Evolutionary conservation across 352 stramenopile species (phyloP), one percentile per base, ranked within the genome.

Genomic region (Phytophthora tentaculata): DNA sequence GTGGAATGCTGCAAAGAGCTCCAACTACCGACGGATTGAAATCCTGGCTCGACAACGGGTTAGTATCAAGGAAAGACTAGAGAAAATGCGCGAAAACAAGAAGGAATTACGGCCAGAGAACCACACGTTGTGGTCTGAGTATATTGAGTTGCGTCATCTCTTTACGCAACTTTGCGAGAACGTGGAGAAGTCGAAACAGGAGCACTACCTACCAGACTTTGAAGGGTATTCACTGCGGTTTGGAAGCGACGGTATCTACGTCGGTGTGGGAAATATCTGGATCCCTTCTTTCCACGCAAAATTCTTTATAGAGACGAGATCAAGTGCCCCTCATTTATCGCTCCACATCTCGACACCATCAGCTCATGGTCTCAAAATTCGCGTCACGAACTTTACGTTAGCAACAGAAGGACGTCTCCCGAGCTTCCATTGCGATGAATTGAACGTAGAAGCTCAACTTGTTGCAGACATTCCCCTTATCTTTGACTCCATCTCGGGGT

Each of bases 381-480:
- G 85, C 1, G 74, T 69, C 19, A 84, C 76, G 14, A 90, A 91
- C 52, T 87, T 92, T 59, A 90, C 83, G 28, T 56, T 93, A 13
- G 76, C 74, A 1, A 91, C 85, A 0, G 85, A 93, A 56, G 83
- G 83, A 22, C 73, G 73, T 5, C 68, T 93, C 4, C 85, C 85
- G 23, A 90, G 82, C 51, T 88, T 94, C 48, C 81, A 91, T 57
- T 90, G 84, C 23, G 85, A 94, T 37, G 85, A 94, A 43, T 63
- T 94, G 14, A 94, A 91, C 49, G 78, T 94, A 8, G 83, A 94
- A 52, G 81, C 83, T 1, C 83, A 89, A 29, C 66, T 94, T 26
- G 69, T 90, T 9, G 85, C 85, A 1, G 74, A 88, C 24, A 84
- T 94, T 17, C 79, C 83, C 4, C 79, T 94, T 35, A 72, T 80